Evolutionary conservation across 1,139 yeast species (phyloP), one percentile per base, ranked within the genome.

Genomic region (Lodderomyces parapsilosis): DNA sequence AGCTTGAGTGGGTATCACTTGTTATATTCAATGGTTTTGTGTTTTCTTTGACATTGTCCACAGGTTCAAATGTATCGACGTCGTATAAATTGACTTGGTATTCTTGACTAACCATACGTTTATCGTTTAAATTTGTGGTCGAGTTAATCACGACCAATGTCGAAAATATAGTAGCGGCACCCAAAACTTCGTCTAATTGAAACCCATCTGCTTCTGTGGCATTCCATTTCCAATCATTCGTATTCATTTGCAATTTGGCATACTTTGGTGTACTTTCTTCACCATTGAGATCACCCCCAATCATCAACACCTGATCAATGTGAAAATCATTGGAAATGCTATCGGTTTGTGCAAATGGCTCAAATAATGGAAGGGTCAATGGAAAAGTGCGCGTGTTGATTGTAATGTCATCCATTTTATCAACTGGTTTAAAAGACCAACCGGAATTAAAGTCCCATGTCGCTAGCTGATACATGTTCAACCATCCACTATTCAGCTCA

Each of bases 391-490:
- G 55, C 4, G 75, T 62, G 40, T 59, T 57, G 1, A 70, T 55
- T 2, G 47, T 34, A 4, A 48, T 34, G 2, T 46, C 48, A 11
- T 41, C 41, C 24, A 42, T 51, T 2, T 50, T 34, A 13, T 45
- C 36, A 3, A 66, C 58, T 30, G 52, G 55, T 42, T 58, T 55
- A 38, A 66, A 67, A 18, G 74, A 68, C 78, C 78, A 73, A 0
- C 78, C 78, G 20, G 74, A 58, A 33, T 51, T 47, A 42, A 70
- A 71, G 45, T 65, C 62, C 78, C 78, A 73, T 0, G 74, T 66
- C 2, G 78, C 78, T 32, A 73, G 54, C 51, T 71, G 78, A 50
- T 63, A 62, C 77, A 73, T 71, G 50, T 60, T 71, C 36, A 73
- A 55, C 78, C 78, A 73, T 0, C 76, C 76, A 7, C 53, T 51